These are phyloP conservation scores for Colletotrichum caudatum DNA, from an alignment of 2,329 filamentous ascomycete species.

Conservation along the genomic window DNA sequence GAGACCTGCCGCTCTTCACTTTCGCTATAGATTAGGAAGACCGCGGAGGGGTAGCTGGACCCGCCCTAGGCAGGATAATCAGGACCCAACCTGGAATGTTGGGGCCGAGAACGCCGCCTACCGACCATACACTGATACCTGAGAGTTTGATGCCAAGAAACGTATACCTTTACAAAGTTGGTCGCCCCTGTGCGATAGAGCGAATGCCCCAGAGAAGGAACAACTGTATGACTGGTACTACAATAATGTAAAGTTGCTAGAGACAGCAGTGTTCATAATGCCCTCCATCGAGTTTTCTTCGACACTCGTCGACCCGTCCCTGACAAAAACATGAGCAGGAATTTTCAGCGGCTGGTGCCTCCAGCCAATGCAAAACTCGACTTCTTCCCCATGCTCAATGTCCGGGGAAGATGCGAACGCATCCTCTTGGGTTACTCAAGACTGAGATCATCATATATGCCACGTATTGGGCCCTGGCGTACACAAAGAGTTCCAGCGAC, in stretches of 20 bases:
- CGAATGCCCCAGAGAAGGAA: background rate
- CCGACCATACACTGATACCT: background rate
- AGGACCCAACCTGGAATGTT: background rate
- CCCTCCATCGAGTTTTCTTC: background rate
- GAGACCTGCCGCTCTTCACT: background rate
- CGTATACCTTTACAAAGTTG: background rate
- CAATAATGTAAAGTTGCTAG: background rate
- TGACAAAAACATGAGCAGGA: background rate
- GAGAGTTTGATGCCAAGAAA: too few species aligned
- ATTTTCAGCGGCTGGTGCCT: background rate
- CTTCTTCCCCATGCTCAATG: background rate
- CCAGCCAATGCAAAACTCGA: background rate
- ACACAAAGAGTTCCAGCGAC: constrained; percentile 52
- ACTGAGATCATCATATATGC: constrained; percentile 9
- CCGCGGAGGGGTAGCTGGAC: background rate
- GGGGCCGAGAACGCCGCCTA: background rate
- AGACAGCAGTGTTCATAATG: background rate
- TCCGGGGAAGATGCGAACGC: too few species aligned
- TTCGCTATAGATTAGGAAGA: background rate
- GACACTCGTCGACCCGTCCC: constrained; percentile 1
- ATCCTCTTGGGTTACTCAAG: background rate
- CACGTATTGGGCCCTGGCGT: constrained; percentile 35
- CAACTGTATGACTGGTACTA: background rate
- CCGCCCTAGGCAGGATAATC: too few species aligned
- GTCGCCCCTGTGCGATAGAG: background rate